These are phyloP conservation scores for Aspergillus haitiensis DNA, from an alignment of 495 filamentous ascomycete species.

Conservation along the genomic window DNA sequence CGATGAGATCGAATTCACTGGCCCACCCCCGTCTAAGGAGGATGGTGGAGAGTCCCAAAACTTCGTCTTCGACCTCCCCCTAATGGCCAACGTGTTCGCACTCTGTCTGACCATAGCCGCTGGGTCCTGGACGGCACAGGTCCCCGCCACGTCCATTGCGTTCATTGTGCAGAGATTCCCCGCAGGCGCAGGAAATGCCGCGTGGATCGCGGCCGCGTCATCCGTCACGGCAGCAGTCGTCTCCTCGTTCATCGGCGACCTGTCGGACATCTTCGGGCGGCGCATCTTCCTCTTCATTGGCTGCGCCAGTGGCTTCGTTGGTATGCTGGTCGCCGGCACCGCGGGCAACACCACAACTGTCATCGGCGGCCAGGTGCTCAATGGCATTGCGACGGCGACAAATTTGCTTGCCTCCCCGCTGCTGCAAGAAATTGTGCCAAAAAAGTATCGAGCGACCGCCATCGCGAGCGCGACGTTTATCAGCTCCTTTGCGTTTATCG, in stretches of 20 bases:
- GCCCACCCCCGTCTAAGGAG: too few species aligned
- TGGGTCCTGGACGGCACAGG: too few species aligned
- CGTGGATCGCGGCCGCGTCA: too few species aligned
- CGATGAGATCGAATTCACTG: too few species aligned
- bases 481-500: not conserved
- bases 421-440: not conserved
- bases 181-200: too few species aligned
- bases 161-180: too few species aligned
- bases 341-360: not conserved
- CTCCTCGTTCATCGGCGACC: not conserved
- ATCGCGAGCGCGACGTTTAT: not conserved
- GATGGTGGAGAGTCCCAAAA: too few species aligned
- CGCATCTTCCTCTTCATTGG: not conserved
- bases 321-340: not conserved
- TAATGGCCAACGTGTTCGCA: too few species aligned
- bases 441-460: not conserved
- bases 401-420: not conserved
- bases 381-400: not conserved
- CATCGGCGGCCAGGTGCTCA: not conserved
- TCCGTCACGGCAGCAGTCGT: too few species aligned
- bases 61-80: too few species aligned
- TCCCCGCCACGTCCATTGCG: too few species aligned
- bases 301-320: not conserved
- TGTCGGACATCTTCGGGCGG: not conserved
- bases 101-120: too few species aligned